Evolutionary conservation across 2,329 filamentous ascomycete species (phyloP).

Genomic region (Aspergillus sergii): DNA sequence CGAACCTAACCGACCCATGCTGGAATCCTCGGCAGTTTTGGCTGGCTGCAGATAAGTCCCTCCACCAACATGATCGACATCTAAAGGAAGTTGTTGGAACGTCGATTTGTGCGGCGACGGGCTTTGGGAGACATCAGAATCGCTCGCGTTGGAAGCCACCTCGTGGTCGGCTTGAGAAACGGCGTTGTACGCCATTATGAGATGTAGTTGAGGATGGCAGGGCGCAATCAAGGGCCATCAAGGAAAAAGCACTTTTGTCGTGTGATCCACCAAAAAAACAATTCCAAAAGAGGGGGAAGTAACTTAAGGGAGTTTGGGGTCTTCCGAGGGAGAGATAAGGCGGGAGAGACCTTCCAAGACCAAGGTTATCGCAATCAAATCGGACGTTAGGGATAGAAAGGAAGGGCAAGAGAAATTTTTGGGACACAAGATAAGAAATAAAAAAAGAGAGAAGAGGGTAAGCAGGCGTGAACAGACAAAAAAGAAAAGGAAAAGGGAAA

Average conservation of each 20-base stretch:
- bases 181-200: slow-evolving; percentile 47
- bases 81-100: slow-evolving; percentile 35
- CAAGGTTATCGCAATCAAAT: neutral
- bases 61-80: slow-evolving; percentile 36
- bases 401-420: neutral
- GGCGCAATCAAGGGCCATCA: slow-evolving; percentile 15
- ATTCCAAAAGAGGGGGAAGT: neutral
- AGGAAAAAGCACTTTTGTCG: slow-evolving; percentile 6
- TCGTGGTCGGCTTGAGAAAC: slow-evolving; percentile 46
- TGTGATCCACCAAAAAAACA: neutral
- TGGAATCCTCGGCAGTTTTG: slow-evolving; percentile 28
- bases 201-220: slow-evolving; percentile 7
- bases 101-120: slow-evolving; percentile 29
- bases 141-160: slow-evolving; percentile 38
- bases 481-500: neutral
- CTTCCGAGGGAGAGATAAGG: neutral
- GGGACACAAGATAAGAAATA: neutral
- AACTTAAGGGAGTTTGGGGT: neutral
- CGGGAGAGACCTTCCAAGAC: neutral
- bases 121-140: slow-evolving; percentile 37
- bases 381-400: neutral
- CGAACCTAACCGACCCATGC: slow-evolving; percentile 30
- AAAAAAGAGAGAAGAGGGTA: neutral
- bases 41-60: slow-evolving; percentile 31
- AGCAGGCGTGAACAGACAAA: neutral